phyloP scores from a whole-genome alignment of 202 grass and related monocot species.

The Brachypodium distachyon region DNA sequence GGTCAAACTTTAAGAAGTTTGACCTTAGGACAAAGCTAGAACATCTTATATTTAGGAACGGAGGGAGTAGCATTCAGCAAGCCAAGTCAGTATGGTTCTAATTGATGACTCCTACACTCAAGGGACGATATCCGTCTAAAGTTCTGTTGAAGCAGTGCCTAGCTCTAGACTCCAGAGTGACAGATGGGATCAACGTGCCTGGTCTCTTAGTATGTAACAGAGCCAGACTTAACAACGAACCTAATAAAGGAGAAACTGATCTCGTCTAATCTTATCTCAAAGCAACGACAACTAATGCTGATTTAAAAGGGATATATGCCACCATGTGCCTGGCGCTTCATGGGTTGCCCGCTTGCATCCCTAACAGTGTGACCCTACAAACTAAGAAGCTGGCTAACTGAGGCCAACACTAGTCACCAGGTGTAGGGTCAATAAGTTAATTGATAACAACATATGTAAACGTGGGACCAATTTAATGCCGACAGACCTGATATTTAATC shows the following conservation, averaged over 20 bases:
- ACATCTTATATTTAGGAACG: too few relatives aligned
- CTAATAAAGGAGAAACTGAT: background rate
- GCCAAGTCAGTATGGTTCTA: background rate
- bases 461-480: too few relatives aligned
- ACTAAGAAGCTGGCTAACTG: background rate
- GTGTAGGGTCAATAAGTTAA: background rate
- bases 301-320: background rate
- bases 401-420: background rate
- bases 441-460: background rate
- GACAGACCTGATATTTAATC: slow-evolving; percentile 86
- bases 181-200: background rate
- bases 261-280: background rate
- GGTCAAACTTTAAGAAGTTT: too few relatives aligned
- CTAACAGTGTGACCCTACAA: background rate
- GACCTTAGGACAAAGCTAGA: too few relatives aligned
- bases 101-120: background rate
- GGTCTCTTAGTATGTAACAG: background rate
- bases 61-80: background rate
- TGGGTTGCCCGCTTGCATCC: background rate
- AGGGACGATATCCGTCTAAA: background rate
- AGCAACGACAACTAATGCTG: background rate
- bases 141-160: background rate
- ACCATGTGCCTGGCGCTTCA: background rate
- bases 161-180: background rate
- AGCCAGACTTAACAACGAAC: background rate